phyloP scores from a whole-genome alignment of 495 filamentous ascomycete species.

The Penicillium arizonense region DNA sequence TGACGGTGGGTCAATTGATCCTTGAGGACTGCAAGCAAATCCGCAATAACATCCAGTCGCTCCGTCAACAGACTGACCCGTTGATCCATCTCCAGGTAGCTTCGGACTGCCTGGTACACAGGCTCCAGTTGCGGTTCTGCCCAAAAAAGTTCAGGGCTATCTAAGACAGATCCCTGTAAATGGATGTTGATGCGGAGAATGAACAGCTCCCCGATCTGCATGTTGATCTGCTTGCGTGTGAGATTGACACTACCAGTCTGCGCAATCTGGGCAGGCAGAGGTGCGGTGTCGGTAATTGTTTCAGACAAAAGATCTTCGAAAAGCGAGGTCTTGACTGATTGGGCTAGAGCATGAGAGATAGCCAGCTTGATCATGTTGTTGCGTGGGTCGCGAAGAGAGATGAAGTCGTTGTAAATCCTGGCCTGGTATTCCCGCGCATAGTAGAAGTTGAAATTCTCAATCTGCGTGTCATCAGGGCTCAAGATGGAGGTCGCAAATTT shows the following conservation, averaged over 20 bases:
- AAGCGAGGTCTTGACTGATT: constrained; percentile 94
- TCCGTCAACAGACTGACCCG: constrained; percentile 87
- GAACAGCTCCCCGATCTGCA: constrained; percentile 97
- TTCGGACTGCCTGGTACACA: constrained; percentile 89
- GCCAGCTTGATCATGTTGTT: constrained; percentile 98
- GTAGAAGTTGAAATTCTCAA: constrained; percentile 98
- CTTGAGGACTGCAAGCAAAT: constrained; percentile 90
- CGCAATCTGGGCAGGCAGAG: constrained; percentile 87
- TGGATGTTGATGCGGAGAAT: constrained; percentile 97
- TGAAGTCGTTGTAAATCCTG: constrained; percentile 98
- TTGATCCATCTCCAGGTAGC: constrained; percentile 97
- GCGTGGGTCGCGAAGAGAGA: constrained; percentile 83
- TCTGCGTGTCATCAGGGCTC: constrained; percentile 81
- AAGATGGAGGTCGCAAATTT: constrained; percentile 94
- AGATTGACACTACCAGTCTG: constrained; percentile 86
- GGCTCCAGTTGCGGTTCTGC: constrained; percentile 95
- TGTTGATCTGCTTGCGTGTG: constrained; percentile 84
- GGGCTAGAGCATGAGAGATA: constrained; percentile 90
- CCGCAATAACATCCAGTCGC: constrained; percentile 87
- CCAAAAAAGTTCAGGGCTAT: constrained; percentile 98
- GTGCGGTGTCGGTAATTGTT: constrained; percentile 85
- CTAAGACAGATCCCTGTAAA: constrained; percentile 93
- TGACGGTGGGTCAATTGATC: constrained; percentile 97
- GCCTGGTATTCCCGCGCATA: constrained; percentile 97
- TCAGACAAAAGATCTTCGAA: constrained; percentile 95